These are phyloP conservation scores for Mortierella sp. DNA, from an alignment of 371 early-diverging fungal genomes.

Conservation along the genomic window DNA sequence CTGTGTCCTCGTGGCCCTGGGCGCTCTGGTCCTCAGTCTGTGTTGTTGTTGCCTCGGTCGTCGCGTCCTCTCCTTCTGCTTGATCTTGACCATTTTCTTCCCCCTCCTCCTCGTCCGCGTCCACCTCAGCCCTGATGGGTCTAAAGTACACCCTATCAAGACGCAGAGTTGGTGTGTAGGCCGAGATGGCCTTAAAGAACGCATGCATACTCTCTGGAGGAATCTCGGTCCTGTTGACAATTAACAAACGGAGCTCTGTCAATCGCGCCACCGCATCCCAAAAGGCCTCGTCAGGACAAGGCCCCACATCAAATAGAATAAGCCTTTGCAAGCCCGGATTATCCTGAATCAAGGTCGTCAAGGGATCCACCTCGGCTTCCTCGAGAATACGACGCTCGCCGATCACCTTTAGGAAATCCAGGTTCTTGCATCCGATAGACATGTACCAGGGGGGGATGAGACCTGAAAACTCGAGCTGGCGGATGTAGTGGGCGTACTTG, in stretches of 20 bases:
- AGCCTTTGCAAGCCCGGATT: neutral
- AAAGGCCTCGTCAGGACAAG: neutral
- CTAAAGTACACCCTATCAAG: neutral
- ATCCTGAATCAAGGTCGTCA: neutral
- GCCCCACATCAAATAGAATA: neutral
- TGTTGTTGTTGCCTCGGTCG: neutral
- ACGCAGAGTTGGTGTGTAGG: neutral
- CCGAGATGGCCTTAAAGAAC: conserved; percentile 3
- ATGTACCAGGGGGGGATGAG: neutral
- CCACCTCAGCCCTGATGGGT: neutral
- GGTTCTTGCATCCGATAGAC: conserved; percentile 1
- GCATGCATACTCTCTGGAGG: neutral
- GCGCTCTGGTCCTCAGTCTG: neutral
- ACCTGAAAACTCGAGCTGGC: neutral
- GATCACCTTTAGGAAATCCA: neutral
- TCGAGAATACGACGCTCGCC: neutral
- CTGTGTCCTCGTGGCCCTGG: neutral
- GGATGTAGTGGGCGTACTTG: neutral
- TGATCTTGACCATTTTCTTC: neutral
- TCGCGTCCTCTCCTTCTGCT: neutral
- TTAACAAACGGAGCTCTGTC: neutral
- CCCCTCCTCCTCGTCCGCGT: neutral
- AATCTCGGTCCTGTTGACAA: neutral
- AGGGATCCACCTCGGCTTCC: neutral
- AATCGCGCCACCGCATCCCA: neutral